phyloP scores from a whole-genome alignment of 192 early-diverging fungal species.

The Coemansia erecta region DNA sequence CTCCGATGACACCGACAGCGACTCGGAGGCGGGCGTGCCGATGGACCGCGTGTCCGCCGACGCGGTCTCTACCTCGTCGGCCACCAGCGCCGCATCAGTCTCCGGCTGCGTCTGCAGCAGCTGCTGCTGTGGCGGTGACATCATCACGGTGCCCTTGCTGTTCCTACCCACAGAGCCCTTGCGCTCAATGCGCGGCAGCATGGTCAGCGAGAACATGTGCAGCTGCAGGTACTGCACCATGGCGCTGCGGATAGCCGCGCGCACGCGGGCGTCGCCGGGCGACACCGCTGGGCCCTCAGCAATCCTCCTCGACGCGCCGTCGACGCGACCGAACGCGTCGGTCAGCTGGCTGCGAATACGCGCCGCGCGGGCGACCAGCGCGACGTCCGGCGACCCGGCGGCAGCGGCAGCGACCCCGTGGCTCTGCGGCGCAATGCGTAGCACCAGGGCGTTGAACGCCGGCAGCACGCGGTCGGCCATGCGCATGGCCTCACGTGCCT shows the following conservation, averaged over 20 bases:
- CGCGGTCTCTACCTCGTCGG: background rate
- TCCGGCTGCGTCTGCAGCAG: too few relatives aligned
- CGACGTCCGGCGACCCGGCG: too few relatives aligned
- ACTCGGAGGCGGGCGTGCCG: too few relatives aligned
- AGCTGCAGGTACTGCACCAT: slow-evolving; percentile 72
- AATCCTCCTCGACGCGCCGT: slow-evolving; percentile 63
- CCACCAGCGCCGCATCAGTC: too few relatives aligned
- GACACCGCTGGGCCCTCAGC: slow-evolving; percentile 53
- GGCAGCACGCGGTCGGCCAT: slow-evolving; percentile 32
- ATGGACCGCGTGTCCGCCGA: too few relatives aligned
- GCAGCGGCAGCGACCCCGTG: too few relatives aligned
- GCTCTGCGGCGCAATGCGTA: slow-evolving; percentile 24
- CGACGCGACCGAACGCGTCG: slow-evolving; percentile 63
- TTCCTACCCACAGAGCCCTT: too few relatives aligned
- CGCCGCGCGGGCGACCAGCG: slow-evolving; percentile 54
- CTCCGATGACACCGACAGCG: too few relatives aligned
- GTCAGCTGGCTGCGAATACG: slow-evolving; percentile 62
- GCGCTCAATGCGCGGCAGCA: slow-evolving; percentile 54
- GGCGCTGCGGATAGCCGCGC: slow-evolving; percentile 61
- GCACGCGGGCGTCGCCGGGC: slow-evolving; percentile 56
- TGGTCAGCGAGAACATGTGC: slow-evolving; percentile 74
- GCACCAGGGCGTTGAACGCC: slow-evolving; percentile 27
- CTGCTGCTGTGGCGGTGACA: too few relatives aligned
- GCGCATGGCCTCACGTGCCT: slow-evolving; percentile 14
- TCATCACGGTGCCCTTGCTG: too few relatives aligned